Evolutionary conservation across 441 rosid species (phyloP), one percentile per base, ranked within the genome.

Genomic region (Populus tomentosa): DNA sequence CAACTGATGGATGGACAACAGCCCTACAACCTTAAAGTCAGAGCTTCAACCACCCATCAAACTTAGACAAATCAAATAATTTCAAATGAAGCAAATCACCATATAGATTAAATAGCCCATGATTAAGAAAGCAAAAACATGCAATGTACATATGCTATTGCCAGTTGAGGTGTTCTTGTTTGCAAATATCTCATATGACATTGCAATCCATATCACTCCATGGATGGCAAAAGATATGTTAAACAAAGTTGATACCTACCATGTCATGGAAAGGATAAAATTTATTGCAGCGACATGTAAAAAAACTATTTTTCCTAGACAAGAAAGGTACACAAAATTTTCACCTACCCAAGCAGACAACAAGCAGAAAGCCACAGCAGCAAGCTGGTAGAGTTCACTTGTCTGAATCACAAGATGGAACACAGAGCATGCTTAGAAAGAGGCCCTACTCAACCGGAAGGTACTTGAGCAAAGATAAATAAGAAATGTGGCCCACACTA

Each of bases 331-430:
- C 59, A 68, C 50, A 66, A 26, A 70, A 24, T 79, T 75, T 74
- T 65, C 76, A 84, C 94, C 87, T 85, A 96, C 99, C 98, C 99
- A 96, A 80, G 99, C 98, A 76, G 99, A 94, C 83, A 94, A 86
- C 76, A 96, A 87, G 91, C 98, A 96, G 86, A 96, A 96, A 23
- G 99, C 99, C 73, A 96, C 98, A 70, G 91, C 96, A 70, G 99
- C 98, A 71, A 96, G 98, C 83, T 96, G 98, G 85, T 94, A 96
- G 70, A 94, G 98, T 83, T 96, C 98, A 77, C 91, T 96, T 83
- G 99, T 92, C 98, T 96, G 89, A 77, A 86, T 63, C 67, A 69
- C 62, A 77, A 64, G 74, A 82, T 28, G 70, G 82, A 77, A 10
- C 65, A 20, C 7, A 4, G 65, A 70, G 26, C 3, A 5, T 40